Conservation (phyloP, 192 early-diverging fungal species). For the Gamsiella multidivaricata region DNA sequence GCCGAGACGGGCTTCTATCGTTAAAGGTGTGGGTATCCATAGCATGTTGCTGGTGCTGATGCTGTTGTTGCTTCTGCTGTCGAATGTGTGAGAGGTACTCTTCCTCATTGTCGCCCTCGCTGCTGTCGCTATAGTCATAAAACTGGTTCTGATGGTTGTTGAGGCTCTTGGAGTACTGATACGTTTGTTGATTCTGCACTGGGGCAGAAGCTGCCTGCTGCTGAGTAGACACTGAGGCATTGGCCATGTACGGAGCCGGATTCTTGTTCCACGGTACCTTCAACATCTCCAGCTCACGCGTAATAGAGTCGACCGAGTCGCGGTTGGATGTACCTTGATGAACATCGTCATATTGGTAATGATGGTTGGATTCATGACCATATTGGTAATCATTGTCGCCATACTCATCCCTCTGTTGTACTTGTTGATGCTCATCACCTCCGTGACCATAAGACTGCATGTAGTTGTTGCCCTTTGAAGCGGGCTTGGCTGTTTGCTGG, state of each 20-base stretch:
- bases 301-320: conserved; percentile 51
- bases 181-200: conserved; percentile 8
- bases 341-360: conserved; percentile 1
- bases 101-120: conserved; percentile 35
- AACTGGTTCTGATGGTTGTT: conserved; percentile 25
- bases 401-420: conserved; percentile 12
- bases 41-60: conserved; percentile 13
- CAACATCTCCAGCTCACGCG: conserved; percentile 44
- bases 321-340: conserved; percentile 9
- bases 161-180: conserved; percentile 9
- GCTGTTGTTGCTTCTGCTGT: conserved; percentile 20
- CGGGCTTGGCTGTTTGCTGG: no score
- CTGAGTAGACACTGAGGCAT: not conserved
- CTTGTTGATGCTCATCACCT: not conserved
- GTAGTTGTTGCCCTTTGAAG: not conserved
- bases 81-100: conserved; percentile 37
- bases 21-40: conserved; percentile 43
- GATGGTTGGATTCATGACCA: conserved; percentile 6
- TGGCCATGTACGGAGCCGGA: not conserved
- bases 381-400: conserved; percentile 19
- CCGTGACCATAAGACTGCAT: not conserved
- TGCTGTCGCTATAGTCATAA: conserved; percentile 31
- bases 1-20: conserved; percentile 32
- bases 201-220: not conserved
- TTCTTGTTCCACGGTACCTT: conserved; percentile 48